Evolutionary conservation across 148 eudicot genomes (phyloP).

Genomic region (Rhododendron vialii): DNA sequence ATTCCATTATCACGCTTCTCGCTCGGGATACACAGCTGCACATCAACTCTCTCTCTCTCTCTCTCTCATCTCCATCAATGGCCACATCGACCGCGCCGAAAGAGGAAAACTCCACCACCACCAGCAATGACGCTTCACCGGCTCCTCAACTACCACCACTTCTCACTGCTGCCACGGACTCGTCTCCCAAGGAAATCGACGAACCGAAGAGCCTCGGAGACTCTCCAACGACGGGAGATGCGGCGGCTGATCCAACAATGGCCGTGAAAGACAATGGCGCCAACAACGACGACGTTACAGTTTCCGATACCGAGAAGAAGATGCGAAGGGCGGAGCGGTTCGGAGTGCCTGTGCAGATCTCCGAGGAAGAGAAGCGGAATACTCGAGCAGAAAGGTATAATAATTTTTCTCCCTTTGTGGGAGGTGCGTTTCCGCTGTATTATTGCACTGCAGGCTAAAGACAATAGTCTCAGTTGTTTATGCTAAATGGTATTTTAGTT

Average conservation of each 20-base stretch:
- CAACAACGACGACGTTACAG: conserved; percentile 11
- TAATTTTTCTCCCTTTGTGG: background rate
- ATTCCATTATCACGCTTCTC: background rate
- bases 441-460: background rate
- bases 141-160: background rate
- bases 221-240: background rate
- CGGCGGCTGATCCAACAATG: background rate
- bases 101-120: conserved; percentile 24
- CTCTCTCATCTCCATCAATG: conserved; percentile 14
- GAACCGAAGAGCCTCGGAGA: conserved; percentile 12
- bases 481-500: too few species aligned
- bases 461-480: too few species aligned
- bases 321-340: conserved; percentile 77
- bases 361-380: conserved; percentile 76
- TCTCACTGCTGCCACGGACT: background rate
- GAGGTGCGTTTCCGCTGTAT: too few species aligned
- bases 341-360: conserved; percentile 64
- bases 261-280: conserved; percentile 8
- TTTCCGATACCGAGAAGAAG: conserved; percentile 57
- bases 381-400: conserved; percentile 78
- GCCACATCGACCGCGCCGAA: conserved; percentile 19
- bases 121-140: conserved; percentile 4
- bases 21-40: too few species aligned
- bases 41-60: too few species aligned
- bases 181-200: conserved; percentile 11